Percentiles rank a stretch among this genome's conserved stretches.
phyloP scores from a whole-genome alignment of 2,329 filamentous ascomycete genomes.

The Bipolaris gigantea region DNA sequence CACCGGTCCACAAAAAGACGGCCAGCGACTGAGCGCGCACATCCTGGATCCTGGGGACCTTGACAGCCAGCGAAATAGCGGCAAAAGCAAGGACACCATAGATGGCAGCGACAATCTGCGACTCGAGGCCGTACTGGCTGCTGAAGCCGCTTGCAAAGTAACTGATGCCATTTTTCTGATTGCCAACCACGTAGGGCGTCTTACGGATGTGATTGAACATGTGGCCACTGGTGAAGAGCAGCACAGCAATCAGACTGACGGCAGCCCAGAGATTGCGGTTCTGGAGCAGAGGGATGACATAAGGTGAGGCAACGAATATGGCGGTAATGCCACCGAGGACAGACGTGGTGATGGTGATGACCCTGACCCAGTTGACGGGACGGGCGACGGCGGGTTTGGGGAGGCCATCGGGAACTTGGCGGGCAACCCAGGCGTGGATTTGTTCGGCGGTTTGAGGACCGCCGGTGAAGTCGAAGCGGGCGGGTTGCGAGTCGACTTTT shows the following conservation, averaged over 20 bases:
- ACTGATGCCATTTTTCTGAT: conserved; percentile 80
- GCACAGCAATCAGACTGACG: conserved; percentile 81
- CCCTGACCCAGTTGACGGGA: conserved; percentile 83
- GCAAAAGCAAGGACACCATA: conserved; percentile 84
- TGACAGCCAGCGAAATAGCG: conserved; percentile 85
- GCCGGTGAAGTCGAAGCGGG: conserved; percentile 81
- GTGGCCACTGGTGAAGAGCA: conserved; percentile 93
- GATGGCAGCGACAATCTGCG: conserved; percentile 89
- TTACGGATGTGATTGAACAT: conserved; percentile 99
- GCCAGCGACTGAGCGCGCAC: conserved; percentile 76
- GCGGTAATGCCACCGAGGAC: conserved; percentile 70
- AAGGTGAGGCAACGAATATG: conserved; percentile 72
- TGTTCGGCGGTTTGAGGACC: conserved; percentile 76
- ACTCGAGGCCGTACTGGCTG: conserved; percentile 91
- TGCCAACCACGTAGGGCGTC: conserved; percentile 85
- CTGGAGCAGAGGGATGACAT: conserved; percentile 77
- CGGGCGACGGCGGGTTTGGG: conserved; percentile 77
- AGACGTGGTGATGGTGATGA: conserved; percentile 68
- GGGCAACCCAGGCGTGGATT: conserved; percentile 75
- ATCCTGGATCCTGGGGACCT: conserved; percentile 86
- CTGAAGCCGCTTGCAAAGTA: conserved; percentile 94
- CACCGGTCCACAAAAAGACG: conserved; percentile 74
- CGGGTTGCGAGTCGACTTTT: conserved; percentile 65
- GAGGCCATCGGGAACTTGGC: conserved; percentile 68
- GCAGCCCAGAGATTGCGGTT: conserved; percentile 95